Conservation (phyloP, 371 early-diverging fungal genomes). For the Batkoa obscura region DNA sequence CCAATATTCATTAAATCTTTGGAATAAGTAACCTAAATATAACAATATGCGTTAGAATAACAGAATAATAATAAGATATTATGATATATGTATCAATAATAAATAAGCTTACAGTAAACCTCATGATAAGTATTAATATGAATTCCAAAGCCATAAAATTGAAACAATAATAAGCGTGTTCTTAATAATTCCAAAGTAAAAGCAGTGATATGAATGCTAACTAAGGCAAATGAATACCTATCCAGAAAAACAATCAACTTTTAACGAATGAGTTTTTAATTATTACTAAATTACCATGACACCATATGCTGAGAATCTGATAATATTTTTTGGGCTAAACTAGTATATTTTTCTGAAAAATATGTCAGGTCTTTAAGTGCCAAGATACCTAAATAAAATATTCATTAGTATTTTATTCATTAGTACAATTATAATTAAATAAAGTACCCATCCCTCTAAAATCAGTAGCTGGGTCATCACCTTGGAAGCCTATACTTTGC, state of each 20-base stretch:
- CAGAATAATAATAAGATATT: too few species aligned
- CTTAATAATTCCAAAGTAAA: background rate
- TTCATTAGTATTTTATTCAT: background rate
- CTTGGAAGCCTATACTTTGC: conserved; percentile 64
- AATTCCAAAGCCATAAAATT: background rate
- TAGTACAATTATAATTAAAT: background rate
- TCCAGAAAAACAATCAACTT: background rate
- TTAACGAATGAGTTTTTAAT: background rate
- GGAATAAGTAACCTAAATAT: too few species aligned
- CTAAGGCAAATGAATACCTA: background rate
- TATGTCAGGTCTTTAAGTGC: conserved; percentile 55
- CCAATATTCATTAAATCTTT: too few species aligned
- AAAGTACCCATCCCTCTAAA: conserved; percentile 63
- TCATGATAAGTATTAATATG: background rate
- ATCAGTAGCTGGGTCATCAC: conserved; percentile 67
- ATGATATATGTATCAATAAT: too few species aligned
- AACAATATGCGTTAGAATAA: too few species aligned
- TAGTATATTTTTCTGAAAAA: conserved; percentile 35
- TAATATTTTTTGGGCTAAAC: conserved; percentile 25
- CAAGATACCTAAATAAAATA: conserved; percentile 24
- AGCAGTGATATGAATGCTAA: too few species aligned
- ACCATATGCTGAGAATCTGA: conserved; percentile 25
- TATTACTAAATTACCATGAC: conserved; percentile 12
- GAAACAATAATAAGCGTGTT: background rate
- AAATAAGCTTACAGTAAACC: background rate